A percentile compares a stretch with the other conserved stretches of the same genome.
These are phyloP conservation scores for Botrytis aclada DNA, from an alignment of 2,329 filamentous ascomycete genomes.

Conservation along the genomic window DNA sequence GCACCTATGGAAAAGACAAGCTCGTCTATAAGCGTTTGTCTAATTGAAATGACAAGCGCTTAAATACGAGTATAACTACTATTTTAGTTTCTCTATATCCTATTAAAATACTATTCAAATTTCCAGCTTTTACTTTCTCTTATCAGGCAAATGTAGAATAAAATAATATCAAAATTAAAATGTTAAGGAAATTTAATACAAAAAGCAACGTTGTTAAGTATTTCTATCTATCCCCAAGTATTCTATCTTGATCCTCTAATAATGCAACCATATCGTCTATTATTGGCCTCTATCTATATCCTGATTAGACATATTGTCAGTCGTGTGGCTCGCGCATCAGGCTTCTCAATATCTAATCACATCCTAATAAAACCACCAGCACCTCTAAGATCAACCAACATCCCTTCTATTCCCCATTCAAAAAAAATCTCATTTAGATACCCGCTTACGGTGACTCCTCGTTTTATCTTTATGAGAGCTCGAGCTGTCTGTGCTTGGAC, in stretches of 20 bases:
- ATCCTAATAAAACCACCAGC: neutral
- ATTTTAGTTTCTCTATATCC: no score
- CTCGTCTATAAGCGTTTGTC: no score
- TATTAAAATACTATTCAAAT: accelerated
- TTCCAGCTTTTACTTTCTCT: neutral
- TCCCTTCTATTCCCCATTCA: no score
- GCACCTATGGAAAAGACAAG: no score
- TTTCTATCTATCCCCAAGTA: neutral
- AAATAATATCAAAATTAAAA: neutral
- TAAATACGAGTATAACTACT: no score
- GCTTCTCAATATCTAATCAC: neutral
- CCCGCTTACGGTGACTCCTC: no score
- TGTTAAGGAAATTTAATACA: neutral
- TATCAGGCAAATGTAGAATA: neutral
- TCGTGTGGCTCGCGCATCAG: neutral
- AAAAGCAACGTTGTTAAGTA: neutral
- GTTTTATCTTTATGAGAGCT: no score
- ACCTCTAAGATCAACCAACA: no score
- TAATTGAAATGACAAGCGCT: no score
- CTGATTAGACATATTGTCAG: neutral
- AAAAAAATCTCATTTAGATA: no score
- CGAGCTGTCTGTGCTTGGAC: no score
- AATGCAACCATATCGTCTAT: neutral
- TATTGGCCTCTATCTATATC: neutral
- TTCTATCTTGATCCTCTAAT: neutral